A percentile compares a stretch with the other conserved stretches of the same genome.
These are phyloP conservation scores for Euphorbia peplus DNA, from an alignment of 345 rosid genomes.

Conservation along the genomic window DNA sequence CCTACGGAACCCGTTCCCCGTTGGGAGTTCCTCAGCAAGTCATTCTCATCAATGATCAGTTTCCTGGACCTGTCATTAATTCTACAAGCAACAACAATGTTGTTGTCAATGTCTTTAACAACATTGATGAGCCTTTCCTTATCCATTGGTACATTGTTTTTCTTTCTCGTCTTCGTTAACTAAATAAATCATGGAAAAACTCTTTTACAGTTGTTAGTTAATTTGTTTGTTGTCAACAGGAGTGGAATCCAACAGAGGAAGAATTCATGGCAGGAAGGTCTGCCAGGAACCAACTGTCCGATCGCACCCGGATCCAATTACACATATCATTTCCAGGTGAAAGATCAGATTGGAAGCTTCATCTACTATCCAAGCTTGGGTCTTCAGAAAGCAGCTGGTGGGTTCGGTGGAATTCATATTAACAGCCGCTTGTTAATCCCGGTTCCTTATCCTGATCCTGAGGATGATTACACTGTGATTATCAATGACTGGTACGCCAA, in stretches of 20 bases:
- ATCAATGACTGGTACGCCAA: conserved; percentile 22
- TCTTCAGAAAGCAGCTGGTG: conserved; percentile 22
- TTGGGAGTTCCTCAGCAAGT: conserved; percentile 61
- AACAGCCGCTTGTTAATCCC: conserved; percentile 28
- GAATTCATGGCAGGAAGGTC: conserved; percentile 82
- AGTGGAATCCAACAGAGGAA: conserved; percentile 80
- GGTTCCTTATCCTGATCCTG: conserved; percentile 26
- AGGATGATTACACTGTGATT: conserved; percentile 25
- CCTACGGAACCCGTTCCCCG: conserved; percentile 58
- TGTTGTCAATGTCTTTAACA: conserved; percentile 64
- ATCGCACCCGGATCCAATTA: conserved; percentile 60
- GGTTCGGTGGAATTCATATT: conserved; percentile 22
- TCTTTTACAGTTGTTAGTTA: too few species aligned
- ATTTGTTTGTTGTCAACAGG: conserved; percentile 27
- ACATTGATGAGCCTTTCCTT: conserved; percentile 68
- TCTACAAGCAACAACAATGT: conserved; percentile 70
- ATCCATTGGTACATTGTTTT: conserved; percentile 41
- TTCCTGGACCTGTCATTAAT: conserved; percentile 78
- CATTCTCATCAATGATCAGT: conserved; percentile 69
- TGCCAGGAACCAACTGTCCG: conserved; percentile 68
- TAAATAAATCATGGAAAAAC: too few species aligned
- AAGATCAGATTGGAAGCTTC: conserved; percentile 64
- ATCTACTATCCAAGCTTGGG: conserved; percentile 22
- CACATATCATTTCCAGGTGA: conserved; percentile 80
- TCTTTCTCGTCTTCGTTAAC: not conserved